Conservation (phyloP, 805 yeast genomes). For the Candida qinlingensis region DNA sequence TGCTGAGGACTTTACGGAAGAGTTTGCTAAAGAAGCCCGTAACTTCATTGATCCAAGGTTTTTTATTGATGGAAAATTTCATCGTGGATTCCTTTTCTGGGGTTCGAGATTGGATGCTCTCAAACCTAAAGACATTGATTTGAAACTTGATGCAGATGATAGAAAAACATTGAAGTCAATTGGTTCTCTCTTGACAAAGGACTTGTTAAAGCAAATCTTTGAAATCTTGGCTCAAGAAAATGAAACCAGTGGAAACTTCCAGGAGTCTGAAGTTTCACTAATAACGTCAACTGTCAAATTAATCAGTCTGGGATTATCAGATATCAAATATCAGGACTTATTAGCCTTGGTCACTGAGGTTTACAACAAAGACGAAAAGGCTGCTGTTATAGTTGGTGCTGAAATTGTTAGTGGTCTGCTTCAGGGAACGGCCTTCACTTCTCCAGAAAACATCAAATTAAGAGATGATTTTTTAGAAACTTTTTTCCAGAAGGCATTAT, state of each 20-base stretch:
- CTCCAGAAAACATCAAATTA: constrained; percentile 25
- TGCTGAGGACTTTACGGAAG: constrained; percentile 13
- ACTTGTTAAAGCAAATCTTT: constrained; percentile 53
- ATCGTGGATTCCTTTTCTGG: constrained; percentile 76
- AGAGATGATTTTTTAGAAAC: constrained; percentile 43
- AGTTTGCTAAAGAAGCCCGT: constrained; percentile 44
- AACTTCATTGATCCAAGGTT: constrained; percentile 42
- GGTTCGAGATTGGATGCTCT: constrained; percentile 47
- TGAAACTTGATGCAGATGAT: constrained; percentile 40
- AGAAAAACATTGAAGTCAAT: constrained; percentile 33
- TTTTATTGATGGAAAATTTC: constrained; percentile 52
- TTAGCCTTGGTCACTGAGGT: constrained; percentile 42
- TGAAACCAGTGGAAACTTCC: constrained; percentile 62
- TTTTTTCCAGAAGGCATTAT: constrained; percentile 43
- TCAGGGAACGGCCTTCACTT: constrained; percentile 40
- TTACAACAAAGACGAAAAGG: constrained; percentile 64
- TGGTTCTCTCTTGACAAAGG: constrained; percentile 42
- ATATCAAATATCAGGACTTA: constrained; percentile 45
- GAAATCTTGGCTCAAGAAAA: constrained; percentile 57
- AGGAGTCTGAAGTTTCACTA: constrained; percentile 57
- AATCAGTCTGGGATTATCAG: constrained; percentile 38
- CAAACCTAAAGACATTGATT: constrained; percentile 24
- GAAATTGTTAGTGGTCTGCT: constrained; percentile 68
- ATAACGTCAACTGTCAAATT: constrained; percentile 46
- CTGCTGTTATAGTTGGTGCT: constrained; percentile 67